Conservation (phyloP, 2,329 filamentous ascomycete genomes). For the Microsporum ferrugineum region DNA sequence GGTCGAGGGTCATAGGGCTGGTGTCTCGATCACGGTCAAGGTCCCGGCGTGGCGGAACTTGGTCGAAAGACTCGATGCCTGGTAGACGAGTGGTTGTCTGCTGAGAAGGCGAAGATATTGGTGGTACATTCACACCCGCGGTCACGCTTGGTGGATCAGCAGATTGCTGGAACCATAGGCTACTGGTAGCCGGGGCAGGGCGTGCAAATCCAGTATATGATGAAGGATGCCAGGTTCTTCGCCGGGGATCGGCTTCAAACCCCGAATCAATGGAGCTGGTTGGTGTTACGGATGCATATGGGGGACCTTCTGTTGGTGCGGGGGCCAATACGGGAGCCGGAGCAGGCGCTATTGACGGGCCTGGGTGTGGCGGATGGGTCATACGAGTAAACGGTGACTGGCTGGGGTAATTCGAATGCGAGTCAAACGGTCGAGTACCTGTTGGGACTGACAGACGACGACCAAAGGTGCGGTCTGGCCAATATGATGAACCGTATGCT, state of each 20-base stretch:
- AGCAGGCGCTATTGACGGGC: background rate
- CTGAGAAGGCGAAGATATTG: conserved; percentile 36
- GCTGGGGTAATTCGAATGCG: conserved; percentile 35
- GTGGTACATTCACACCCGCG: background rate
- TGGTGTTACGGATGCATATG: conserved; percentile 55
- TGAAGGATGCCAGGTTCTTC: conserved; percentile 81
- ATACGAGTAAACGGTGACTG: background rate
- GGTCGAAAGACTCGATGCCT: conserved; percentile 85
- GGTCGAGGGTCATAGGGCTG: conserved; percentile 32
- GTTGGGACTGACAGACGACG: conserved; percentile 77
- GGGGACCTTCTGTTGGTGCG: conserved; percentile 43
- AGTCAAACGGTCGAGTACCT: conserved; percentile 60
- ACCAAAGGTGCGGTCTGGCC: conserved; percentile 43
- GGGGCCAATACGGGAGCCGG: conserved; percentile 22
- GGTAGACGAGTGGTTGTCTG: conserved; percentile 62
- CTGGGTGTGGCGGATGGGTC: conserved; percentile 7
- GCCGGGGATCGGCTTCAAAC: conserved; percentile 64
- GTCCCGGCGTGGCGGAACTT: conserved; percentile 44
- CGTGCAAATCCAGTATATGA: conserved; percentile 51
- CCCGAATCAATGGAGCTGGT: conserved; percentile 41
- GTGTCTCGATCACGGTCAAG: conserved; percentile 71
- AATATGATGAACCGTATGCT: conserved; percentile 51
- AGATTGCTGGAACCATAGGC: conserved; percentile 63
- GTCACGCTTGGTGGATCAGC: conserved; percentile 44
- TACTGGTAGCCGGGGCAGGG: conserved; percentile 50